Percentiles rank a stretch among this genome's conserved stretches.
Conservation (phyloP, 306 rosid species). For the Quercus berberidifolia region DNA sequence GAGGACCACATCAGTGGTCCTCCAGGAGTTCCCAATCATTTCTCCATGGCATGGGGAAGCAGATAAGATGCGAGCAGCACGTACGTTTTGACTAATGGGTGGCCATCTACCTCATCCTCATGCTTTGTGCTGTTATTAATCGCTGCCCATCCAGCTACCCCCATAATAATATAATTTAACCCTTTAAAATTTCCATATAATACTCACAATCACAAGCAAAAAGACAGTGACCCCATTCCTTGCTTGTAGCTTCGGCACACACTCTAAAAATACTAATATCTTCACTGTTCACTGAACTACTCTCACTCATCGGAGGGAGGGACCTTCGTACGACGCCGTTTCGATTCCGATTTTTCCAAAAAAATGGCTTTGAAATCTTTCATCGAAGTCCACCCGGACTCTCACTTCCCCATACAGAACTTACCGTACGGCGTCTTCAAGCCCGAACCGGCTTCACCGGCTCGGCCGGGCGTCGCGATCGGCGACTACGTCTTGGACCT, state of each 20-base stretch:
- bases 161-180: no score
- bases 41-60: no score
- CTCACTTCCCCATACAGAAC: constrained; percentile 90
- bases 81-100: no score
- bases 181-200: not conserved
- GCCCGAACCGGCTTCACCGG: constrained; percentile 39
- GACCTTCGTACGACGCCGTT: not conserved
- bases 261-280: not conserved
- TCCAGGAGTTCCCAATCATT: no score
- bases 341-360: not conserved
- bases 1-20: no score
- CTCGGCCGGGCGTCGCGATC: constrained; percentile 86
- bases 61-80: no score
- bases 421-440: constrained; percentile 87
- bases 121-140: not conserved
- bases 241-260: no score
- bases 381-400: constrained; percentile 57
- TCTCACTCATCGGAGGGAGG: not conserved
- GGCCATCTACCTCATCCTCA: no score
- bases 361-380: constrained; percentile 60
- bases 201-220: not conserved
- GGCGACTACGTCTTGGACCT: constrained; percentile 86
- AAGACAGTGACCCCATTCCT: not conserved
- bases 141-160: not conserved
- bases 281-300: not conserved